Percentiles rank a stretch among this genome's conserved stretches.
These are phyloP conservation scores for Mycena indigotica DNA, from an alignment of 768 basidiomycete species.

Conservation along the genomic window DNA sequence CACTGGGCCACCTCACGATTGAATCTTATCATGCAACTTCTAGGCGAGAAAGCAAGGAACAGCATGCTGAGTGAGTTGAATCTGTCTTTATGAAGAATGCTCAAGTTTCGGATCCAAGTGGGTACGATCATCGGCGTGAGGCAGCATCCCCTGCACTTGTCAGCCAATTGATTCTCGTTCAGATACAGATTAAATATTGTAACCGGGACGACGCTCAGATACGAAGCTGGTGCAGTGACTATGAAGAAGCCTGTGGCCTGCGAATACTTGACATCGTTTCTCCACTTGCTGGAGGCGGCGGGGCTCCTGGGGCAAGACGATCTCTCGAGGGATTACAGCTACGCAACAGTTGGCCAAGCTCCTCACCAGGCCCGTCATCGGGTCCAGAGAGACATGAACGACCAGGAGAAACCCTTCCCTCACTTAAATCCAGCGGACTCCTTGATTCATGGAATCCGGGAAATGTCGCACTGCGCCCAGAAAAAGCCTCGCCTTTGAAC, in stretches of 20 bases:
- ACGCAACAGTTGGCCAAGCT: conserved; percentile 26
- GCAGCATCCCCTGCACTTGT: not conserved
- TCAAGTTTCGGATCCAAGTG: conserved; percentile 19
- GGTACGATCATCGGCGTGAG: conserved; percentile 1
- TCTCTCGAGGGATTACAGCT: conserved; percentile 39
- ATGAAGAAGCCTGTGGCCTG: conserved; percentile 69
- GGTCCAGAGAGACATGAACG: conserved; percentile 14
- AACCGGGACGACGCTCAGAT: conserved; percentile 57
- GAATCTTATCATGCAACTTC: conserved; percentile 47
- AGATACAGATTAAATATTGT: conserved; percentile 71
- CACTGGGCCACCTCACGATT: conserved; percentile 47
- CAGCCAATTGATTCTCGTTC: not conserved
- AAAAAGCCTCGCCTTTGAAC: conserved; percentile 23
- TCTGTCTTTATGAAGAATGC: no score
- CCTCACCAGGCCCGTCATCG: conserved; percentile 22
- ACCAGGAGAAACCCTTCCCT: conserved; percentile 56
- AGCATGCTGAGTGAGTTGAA: conserved; percentile 57
- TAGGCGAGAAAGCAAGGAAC: conserved; percentile 53
- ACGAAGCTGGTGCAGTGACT: conserved; percentile 61
- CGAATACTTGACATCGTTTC: conserved; percentile 52
- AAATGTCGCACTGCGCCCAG: conserved; percentile 3
- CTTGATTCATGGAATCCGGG: conserved; percentile 56
- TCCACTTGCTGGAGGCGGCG: conserved; percentile 31
- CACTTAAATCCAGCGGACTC: conserved; percentile 73
- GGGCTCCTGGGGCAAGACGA: conserved; percentile 37